Percentiles rank a stretch among this genome's conserved stretches.
phyloP scores from a whole-genome alignment of 306 rosid species.

The Crataegus laevigata region DNA sequence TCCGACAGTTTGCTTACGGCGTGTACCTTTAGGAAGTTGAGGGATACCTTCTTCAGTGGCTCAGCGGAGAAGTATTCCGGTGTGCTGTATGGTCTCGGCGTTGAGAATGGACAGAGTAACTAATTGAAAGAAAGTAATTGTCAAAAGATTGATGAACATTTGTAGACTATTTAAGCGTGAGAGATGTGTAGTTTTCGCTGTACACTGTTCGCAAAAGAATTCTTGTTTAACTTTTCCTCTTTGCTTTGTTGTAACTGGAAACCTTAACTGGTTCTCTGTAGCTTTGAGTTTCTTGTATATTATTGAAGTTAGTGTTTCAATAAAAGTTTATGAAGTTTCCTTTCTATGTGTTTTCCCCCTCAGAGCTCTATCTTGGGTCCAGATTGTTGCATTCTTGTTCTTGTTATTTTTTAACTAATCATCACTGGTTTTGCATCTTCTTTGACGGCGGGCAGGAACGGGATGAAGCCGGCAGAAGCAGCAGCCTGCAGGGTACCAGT shows the following conservation, averaged over 20 bases:
- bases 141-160: slow-evolving; percentile 29
- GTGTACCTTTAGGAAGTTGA: slow-evolving; percentile 49
- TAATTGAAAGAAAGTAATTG: slow-evolving; percentile 36
- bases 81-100: slow-evolving; percentile 59
- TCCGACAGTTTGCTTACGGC: slow-evolving; percentile 60
- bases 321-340: slow-evolving; percentile 29
- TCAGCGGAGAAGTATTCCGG: slow-evolving; percentile 54
- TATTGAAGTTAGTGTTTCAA: slow-evolving; percentile 50
- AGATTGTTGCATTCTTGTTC: neutral
- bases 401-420: neutral
- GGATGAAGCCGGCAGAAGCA: neutral
- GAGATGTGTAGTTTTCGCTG: slow-evolving; percentile 41
- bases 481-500: neutral
- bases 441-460: neutral
- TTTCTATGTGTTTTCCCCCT: neutral
- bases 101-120: slow-evolving; percentile 50
- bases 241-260: slow-evolving; percentile 46
- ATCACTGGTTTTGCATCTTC: neutral
- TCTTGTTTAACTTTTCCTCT: slow-evolving; percentile 25
- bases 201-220: slow-evolving; percentile 40
- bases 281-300: slow-evolving; percentile 57
- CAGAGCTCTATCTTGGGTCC: neutral
- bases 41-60: slow-evolving; percentile 54
- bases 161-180: slow-evolving; percentile 47
- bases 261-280: slow-evolving; percentile 43